phyloP scores from a whole-genome alignment of 23 red algal genomes.

The Gracilaria gracilis region DNA sequence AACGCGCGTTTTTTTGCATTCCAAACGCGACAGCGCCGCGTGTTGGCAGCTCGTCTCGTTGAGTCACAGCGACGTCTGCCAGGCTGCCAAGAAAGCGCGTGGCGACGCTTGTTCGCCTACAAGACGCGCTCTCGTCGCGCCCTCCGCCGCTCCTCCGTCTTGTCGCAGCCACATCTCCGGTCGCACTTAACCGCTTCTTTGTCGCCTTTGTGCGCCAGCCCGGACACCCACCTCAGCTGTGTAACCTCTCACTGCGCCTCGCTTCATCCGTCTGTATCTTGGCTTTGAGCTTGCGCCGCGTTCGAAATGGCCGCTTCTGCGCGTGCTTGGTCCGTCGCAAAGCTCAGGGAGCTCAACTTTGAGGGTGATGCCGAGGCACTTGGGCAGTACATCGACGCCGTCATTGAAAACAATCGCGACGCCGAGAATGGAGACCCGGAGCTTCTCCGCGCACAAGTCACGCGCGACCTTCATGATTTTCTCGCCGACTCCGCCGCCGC shows the following conservation, averaged over 20 bases:
- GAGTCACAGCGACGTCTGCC: neutral
- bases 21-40: neutral
- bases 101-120: neutral
- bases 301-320: conserved; percentile 39
- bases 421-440: conserved; percentile 53
- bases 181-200: neutral
- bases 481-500: conserved; percentile 48
- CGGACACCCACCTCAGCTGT: too few species aligned
- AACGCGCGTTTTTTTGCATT: neutral
- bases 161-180: too few species aligned
- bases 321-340: conserved; percentile 65
- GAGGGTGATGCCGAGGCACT: conserved; percentile 76
- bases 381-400: conserved; percentile 70
- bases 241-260: too few species aligned
- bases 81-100: neutral
- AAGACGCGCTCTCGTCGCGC: neutral
- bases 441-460: conserved; percentile 43
- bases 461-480: conserved; percentile 69
- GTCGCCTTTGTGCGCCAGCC: neutral
- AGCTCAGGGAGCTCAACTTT: conserved; percentile 63
- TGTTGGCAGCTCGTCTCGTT: too few species aligned
- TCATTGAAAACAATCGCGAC: conserved; percentile 75
- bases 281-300: neutral
- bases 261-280: too few species aligned
- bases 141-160: neutral